Percentiles rank a stretch among this genome's conserved stretches.
Conservation (phyloP, 345 rosid species). For the Euphorbia lathyris region DNA sequence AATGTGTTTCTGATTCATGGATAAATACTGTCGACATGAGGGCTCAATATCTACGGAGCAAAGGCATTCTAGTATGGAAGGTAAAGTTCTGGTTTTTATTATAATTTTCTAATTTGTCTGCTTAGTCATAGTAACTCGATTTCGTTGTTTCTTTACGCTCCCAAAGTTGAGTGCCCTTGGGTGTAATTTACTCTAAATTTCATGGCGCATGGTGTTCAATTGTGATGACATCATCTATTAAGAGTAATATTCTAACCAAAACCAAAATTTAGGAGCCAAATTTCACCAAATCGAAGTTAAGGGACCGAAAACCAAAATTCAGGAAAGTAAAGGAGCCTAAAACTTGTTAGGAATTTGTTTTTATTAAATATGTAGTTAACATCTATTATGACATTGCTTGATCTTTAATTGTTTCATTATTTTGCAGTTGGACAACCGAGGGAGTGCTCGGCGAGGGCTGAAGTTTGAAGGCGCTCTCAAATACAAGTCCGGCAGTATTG, state of each 20-base stretch:
- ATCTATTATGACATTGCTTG: neutral
- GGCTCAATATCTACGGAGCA: constrained; percentile 84
- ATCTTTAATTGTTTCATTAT: constrained; percentile 1
- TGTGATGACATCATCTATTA: too few relatives aligned
- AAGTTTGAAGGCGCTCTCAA: constrained; percentile 74
- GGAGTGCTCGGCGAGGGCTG: constrained; percentile 86
- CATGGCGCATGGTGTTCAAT: too few relatives aligned
- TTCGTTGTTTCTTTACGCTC: neutral
- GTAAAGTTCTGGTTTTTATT: constrained; percentile 25
- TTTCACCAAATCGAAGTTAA: too few relatives aligned
- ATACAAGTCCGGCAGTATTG: constrained; percentile 51
- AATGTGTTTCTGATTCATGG: constrained; percentile 77
- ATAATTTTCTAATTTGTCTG: neutral
- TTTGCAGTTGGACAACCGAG: constrained; percentile 90
- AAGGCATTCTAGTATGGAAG: constrained; percentile 95
- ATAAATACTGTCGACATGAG: constrained; percentile 85
- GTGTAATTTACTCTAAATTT: too few relatives aligned
- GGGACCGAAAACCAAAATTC: too few relatives aligned
- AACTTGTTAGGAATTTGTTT: neutral
- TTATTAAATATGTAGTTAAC: neutral
- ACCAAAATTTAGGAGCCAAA: too few relatives aligned
- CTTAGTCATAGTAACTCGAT: neutral
- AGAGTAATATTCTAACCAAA: too few relatives aligned
- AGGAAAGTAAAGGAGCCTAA: too few relatives aligned
- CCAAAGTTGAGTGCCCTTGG: too few relatives aligned